phyloP scores from a whole-genome alignment of 2,329 filamentous ascomycete genomes.

The Shiraia sp. region DNA sequence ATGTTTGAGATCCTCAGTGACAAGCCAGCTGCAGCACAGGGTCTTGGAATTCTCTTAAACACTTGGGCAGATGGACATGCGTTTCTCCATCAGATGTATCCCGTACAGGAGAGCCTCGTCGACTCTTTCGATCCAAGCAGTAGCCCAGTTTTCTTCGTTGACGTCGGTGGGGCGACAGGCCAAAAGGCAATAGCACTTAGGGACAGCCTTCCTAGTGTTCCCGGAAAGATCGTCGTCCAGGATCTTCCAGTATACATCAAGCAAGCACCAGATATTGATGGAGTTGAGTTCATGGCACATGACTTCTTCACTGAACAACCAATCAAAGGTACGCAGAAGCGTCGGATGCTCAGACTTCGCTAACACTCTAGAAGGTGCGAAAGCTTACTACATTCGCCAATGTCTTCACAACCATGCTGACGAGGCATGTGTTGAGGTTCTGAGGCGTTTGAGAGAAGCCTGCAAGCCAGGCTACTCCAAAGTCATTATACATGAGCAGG shows the following conservation, averaged over 20 bases:
- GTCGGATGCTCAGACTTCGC: background rate
- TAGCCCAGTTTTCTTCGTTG: conserved; percentile 40
- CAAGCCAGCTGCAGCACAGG: conserved; percentile 1
- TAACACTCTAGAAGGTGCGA: conserved; percentile 50
- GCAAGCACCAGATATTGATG: conserved; percentile 17
- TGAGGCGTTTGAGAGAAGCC: conserved; percentile 1
- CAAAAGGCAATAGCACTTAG: conserved; percentile 48
- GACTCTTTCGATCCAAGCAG: conserved; percentile 14
- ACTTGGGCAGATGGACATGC: conserved; percentile 5
- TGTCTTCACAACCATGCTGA: conserved; percentile 18
- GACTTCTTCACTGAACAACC: conserved; percentile 44
- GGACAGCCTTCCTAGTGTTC: conserved; percentile 41
- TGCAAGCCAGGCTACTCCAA: background rate
- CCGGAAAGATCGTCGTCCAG: conserved; percentile 53
- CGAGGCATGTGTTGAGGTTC: conserved; percentile 5
- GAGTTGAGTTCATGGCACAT: conserved; percentile 45
- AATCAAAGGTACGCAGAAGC: conserved; percentile 24
- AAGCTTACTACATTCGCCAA: conserved; percentile 14
- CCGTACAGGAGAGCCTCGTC: conserved; percentile 32
- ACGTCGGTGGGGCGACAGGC: conserved; percentile 49
- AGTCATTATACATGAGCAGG: background rate
- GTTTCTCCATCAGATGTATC: conserved; percentile 22
- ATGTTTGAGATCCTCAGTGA: conserved; percentile 6
- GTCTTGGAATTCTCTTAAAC: conserved; percentile 7
- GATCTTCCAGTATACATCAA: conserved; percentile 50